Conservation (phyloP, 108 stramenopile species). For the Discostella stelligeroides region DNA sequence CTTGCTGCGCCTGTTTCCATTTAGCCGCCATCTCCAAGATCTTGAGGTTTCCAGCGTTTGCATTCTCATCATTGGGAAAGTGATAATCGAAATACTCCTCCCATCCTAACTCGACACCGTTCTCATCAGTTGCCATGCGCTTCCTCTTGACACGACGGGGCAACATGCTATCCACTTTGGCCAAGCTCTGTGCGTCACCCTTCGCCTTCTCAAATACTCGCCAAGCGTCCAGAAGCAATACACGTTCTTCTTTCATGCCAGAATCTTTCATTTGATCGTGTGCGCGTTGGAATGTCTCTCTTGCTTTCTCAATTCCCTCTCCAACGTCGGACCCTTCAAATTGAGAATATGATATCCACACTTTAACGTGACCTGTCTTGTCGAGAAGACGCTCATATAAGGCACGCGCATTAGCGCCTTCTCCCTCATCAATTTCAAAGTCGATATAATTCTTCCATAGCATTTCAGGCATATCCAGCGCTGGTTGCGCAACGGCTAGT, state of each 20-base stretch:
- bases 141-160: conserved; percentile 93
- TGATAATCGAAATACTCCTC: conserved; percentile 99
- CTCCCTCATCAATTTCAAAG: conserved; percentile 93
- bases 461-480: conserved; percentile 97
- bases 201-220: conserved; percentile 86
- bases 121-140: conserved; percentile 88
- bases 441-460: conserved; percentile 99
- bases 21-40: conserved; percentile 97
- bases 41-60: conserved; percentile 83
- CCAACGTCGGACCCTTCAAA: conserved; percentile 80
- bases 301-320: conserved; percentile 68
- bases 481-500: conserved; percentile 89
- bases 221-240: conserved; percentile 96
- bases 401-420: conserved; percentile 73
- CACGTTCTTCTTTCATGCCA: conserved; percentile 91
- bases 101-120: conserved; percentile 88
- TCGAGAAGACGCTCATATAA: conserved; percentile 95
- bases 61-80: conserved; percentile 95
- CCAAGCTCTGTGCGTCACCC: conserved; percentile 65
- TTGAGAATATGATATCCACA: conserved; percentile 81
- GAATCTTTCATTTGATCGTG: conserved; percentile 86
- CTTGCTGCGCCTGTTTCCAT: conserved; percentile 87
- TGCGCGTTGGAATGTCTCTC: conserved; percentile 82
- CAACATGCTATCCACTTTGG: conserved; percentile 83
- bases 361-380: conserved; percentile 94